Conservation (phyloP, 2,329 filamentous ascomycete species). For the Colletotrichum ledebouriae region DNA sequence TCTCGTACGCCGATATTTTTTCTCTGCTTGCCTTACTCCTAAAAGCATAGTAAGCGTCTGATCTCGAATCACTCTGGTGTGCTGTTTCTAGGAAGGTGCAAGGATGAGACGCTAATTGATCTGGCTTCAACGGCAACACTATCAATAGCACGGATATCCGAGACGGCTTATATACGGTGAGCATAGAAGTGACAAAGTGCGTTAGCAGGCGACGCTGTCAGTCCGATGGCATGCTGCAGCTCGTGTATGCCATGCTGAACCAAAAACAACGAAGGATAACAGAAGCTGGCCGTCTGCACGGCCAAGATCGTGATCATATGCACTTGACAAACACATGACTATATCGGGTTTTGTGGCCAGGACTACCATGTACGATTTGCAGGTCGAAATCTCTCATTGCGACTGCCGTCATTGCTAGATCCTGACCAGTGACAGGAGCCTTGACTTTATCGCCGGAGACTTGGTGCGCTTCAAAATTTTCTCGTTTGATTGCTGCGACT, state of each 20-base stretch:
- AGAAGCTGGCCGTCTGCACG: background rate
- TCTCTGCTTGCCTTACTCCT: slow-evolving; percentile 1
- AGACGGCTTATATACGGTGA: slow-evolving; percentile 26
- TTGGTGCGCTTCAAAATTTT: slow-evolving; percentile 20
- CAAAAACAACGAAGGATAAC: slow-evolving; percentile 1
- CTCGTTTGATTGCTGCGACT: slow-evolving; percentile 24
- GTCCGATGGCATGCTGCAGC: slow-evolving; percentile 23
- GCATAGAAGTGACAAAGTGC: slow-evolving; percentile 4
- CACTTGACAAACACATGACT: slow-evolving; percentile 33
- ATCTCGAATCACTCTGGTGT: slow-evolving; percentile 8
- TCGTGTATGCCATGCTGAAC: slow-evolving; percentile 8
- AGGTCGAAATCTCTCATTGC: slow-evolving; percentile 37
- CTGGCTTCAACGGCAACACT: slow-evolving; percentile 6
- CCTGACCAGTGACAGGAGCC: background rate
- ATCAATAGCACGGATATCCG: slow-evolving; percentile 16
- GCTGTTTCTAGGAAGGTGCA: slow-evolving; percentile 8
- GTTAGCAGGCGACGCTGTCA: slow-evolving; percentile 11
- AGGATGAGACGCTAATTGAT: slow-evolving; percentile 13
- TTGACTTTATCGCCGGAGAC: slow-evolving; percentile 1
- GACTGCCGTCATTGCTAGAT: slow-evolving; percentile 28
- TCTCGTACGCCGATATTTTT: slow-evolving; percentile 14
- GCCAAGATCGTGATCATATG: slow-evolving; percentile 15
- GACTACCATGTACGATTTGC: slow-evolving; percentile 28
- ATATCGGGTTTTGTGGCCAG: slow-evolving; percentile 26
- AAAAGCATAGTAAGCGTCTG: slow-evolving; percentile 14